Base-by-base conservation (phyloP, 768 basidiomycete species). In the Rhizopogon vinicolor region DNA sequence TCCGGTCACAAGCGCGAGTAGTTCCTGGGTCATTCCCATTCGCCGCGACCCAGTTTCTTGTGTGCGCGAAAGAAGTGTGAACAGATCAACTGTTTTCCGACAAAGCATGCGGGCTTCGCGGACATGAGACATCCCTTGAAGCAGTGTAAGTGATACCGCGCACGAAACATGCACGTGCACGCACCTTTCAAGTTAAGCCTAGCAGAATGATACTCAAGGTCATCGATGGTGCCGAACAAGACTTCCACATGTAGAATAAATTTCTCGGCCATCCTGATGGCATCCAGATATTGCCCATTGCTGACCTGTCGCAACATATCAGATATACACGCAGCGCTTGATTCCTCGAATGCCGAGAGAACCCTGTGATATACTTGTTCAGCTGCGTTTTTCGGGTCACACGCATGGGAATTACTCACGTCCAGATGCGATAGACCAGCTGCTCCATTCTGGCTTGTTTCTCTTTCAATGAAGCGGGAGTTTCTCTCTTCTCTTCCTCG, bases 231-330 rank as follows among this genome's bases (percentile, higher is more conserved):
- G 18, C 92, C 93, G 62, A 99, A 99, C 19, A 99, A 81, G 44
- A 96, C 92, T 71, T 99, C 97, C 52, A 99, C 97, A 67, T 99
- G 96, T 18, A 98, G 77, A 62, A 98, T 98, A 66, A 99, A 99
- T 76, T 90, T 92, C 74, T 99, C 97, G 12, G 97, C 96, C 91
- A 98, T 93, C 60, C 93, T 83, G 65, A 99, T 94, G 50, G 95
- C 96, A 63, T 98, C 96, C 54, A 97, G 80, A 72, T 98, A 96
- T 65, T 95, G 88, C 9, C 93, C 91, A 62, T 89, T 93, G 79
- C 95, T 98, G 72, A 99, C 97, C 68, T 95, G 92, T 59, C 93
- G 80, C 55, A 99, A 76, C 95, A 99, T 99, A 70, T 98, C 97
- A 28, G 94, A 97, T 62, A 99, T 99, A 73, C 96, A 96, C 7